Evolutionary conservation across 768 basidiomycete genomes (phyloP).

Genomic region (Pleurotus ostreatus): DNA sequence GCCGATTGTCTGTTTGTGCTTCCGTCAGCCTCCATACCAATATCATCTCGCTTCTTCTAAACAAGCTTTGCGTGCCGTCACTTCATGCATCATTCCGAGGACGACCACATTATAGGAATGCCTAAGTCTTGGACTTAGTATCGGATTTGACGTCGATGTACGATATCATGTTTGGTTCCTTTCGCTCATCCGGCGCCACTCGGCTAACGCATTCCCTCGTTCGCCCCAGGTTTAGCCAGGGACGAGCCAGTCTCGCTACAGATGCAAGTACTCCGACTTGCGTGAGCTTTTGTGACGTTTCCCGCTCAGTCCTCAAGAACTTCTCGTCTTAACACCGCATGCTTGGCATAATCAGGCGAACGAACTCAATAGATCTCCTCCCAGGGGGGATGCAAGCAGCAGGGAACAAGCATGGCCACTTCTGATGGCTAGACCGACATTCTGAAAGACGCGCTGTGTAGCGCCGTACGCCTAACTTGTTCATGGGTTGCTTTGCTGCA

Average conservation of each 20-base stretch:
- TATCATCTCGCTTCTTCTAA: background rate
- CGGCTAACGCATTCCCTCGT: background rate
- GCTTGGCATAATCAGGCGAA: background rate
- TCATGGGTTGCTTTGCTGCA: background rate
- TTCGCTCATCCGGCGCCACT: background rate
- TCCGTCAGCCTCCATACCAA: background rate
- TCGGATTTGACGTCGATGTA: background rate
- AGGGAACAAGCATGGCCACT: no score
- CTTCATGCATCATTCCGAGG: background rate
- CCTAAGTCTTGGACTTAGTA: background rate
- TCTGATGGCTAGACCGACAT: no score
- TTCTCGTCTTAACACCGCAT: conserved; percentile 7
- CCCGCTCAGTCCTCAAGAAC: background rate
- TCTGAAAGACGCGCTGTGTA: background rate
- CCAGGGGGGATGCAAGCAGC: background rate
- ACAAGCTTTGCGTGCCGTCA: background rate
- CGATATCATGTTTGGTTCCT: background rate
- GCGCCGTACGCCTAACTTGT: background rate
- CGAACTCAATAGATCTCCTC: no score
- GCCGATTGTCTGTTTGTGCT: no score
- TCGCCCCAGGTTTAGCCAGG: background rate
- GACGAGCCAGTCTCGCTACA: background rate
- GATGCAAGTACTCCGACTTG: background rate
- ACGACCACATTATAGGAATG: background rate
- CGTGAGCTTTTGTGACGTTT: background rate